These are phyloP conservation scores for Quercus lobata DNA, from an alignment of 331 rosid genomes.

Conservation along the genomic window DNA sequence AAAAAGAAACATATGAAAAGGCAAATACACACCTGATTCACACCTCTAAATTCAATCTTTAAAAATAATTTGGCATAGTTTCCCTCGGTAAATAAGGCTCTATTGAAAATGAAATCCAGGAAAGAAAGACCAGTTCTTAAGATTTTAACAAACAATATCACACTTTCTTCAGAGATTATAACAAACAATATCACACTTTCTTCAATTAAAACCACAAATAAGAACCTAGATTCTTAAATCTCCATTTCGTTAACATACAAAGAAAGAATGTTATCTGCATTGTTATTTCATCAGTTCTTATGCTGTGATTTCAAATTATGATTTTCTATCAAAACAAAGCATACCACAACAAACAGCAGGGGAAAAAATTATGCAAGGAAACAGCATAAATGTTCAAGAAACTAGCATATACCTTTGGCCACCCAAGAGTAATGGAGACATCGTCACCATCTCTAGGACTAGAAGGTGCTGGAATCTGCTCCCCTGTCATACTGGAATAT, in stretches of 20 bases:
- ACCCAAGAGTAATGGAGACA: conserved; percentile 67
- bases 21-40: neutral
- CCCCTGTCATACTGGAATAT: conserved; percentile 83
- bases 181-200: conserved; percentile 7
- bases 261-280: neutral
- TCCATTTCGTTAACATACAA: neutral
- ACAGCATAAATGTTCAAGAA: conserved; percentile 3
- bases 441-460: conserved; percentile 97
- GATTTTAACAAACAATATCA: conserved; percentile 9
- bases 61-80: neutral
- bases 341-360: conserved; percentile 1
- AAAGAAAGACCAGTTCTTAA: conserved; percentile 2
- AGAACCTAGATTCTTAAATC: neutral
- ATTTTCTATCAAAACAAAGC: neutral
- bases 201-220: neutral
- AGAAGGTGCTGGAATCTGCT: conserved; percentile 64
- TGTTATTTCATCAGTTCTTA: neutral
- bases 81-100: neutral
- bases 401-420: conserved; percentile 69
- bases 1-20: neutral
- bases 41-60: neutral
- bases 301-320: conserved; percentile 13
- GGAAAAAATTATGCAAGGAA: conserved; percentile 12
- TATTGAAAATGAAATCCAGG: neutral
- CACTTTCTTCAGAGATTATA: conserved; percentile 1